Conservation (phyloP, 805 yeast species). For the Yamadazyma tumulicola region DNA sequence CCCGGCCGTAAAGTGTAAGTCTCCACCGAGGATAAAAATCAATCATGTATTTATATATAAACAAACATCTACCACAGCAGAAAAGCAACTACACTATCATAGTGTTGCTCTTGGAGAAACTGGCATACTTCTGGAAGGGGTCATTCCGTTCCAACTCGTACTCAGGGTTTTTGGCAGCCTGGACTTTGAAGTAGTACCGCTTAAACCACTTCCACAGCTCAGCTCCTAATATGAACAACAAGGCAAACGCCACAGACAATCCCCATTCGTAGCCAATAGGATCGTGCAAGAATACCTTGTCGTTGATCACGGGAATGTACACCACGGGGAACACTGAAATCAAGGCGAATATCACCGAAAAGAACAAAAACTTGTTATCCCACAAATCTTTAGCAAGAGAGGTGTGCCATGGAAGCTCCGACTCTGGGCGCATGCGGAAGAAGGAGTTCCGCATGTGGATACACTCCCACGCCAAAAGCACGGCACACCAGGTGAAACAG, state of each 20-base stretch:
- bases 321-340: constrained; percentile 74
- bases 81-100: no score
- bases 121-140: constrained; percentile 38
- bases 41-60: no score
- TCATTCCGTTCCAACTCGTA: constrained; percentile 38
- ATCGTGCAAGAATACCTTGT: constrained; percentile 67
- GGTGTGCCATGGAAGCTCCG: constrained; percentile 50
- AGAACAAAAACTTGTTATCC: constrained; percentile 72
- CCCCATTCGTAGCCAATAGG: constrained; percentile 83
- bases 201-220: constrained; percentile 69
- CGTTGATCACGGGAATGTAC: constrained; percentile 84
- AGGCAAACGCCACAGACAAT: constrained; percentile 56
- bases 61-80: no score
- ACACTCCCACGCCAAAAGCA: constrained; percentile 82
- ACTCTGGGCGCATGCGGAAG: constrained; percentile 65
- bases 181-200: constrained; percentile 48
- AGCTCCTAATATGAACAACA: constrained; percentile 54
- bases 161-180: constrained; percentile 35
- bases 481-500: constrained; percentile 83
- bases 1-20: no score
- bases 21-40: no score
- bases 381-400: constrained; percentile 65
- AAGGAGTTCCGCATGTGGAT: constrained; percentile 67
- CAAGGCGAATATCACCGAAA: constrained; percentile 74
- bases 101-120: constrained; percentile 37